Percentiles rank a stretch among this genome's conserved stretches.
Conservation (phyloP, 2,329 filamentous ascomycete species). For the Fusarium sp. region DNA sequence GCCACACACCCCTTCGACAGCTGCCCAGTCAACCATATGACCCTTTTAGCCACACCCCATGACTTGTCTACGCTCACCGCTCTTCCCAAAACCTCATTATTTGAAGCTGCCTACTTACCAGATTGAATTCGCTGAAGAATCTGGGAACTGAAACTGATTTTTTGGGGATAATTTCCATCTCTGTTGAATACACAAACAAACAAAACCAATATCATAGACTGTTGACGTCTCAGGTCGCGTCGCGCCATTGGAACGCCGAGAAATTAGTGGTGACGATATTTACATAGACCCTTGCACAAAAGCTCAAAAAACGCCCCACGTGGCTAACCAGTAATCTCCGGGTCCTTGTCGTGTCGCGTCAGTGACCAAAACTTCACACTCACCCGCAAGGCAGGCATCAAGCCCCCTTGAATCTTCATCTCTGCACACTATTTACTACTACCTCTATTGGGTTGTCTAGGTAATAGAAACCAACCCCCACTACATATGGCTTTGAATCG, state of each 20-base stretch:
- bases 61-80: conserved; percentile 29
- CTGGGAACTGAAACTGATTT: conserved; percentile 1
- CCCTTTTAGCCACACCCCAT: conserved; percentile 23
- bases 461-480: conserved; percentile 26
- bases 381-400: conserved; percentile 19
- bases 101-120: conserved; percentile 19
- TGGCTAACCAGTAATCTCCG: conserved; percentile 32
- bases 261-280: conserved; percentile 34
- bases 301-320: conserved; percentile 18
- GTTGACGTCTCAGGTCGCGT: conserved; percentile 1
- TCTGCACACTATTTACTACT: conserved; percentile 27
- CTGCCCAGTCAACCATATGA: conserved; percentile 15
- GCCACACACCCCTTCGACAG: conserved; percentile 1
- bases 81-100: conserved; percentile 15
- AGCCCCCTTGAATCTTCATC: conserved; percentile 29
- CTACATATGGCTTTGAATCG: conserved; percentile 9
- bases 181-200: conserved; percentile 10
- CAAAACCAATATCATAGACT: conserved; percentile 1
- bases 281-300: conserved; percentile 33
- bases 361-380: conserved; percentile 26
- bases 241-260: conserved; percentile 26
- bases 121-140: conserved; percentile 5
- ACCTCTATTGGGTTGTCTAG: conserved; percentile 28
- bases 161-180: conserved; percentile 11
- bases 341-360: conserved; percentile 27